Base-by-base conservation (phyloP, 179 eudicot genomes). In the Nepenthes alata region DNA sequence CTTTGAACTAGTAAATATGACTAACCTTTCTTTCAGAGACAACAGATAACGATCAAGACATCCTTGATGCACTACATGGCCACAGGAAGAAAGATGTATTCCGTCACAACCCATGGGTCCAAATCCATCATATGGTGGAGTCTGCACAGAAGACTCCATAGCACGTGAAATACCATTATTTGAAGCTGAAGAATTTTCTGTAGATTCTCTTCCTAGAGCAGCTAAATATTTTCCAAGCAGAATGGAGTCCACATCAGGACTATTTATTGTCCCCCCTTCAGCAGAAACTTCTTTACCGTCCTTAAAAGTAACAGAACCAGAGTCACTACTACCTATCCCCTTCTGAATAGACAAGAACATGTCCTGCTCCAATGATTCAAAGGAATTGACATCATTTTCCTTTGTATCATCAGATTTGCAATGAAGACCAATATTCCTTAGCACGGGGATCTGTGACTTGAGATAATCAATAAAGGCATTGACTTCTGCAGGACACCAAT, bases 1-100 rank as follows among this genome's bases (percentile, higher is more conserved):
- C 62, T 16, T 13, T 41, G 12, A 5, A 14, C 49, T 47, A 47
- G 12, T 14, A 60, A 41, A 49, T 3, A 44, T 14, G 58, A 41
- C 67, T 53, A 53, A 87, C 99, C 99, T 84, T 67, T 91, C 99
- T 76, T 78, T 87, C 61, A 91, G 74, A n/a, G 99, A 94, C 58
- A 88, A 80, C 57, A 94, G 74, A 81, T 90, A 94, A 53, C 95
- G 91, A 70, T 85, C 97, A 76, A 90, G 89, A 76, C 99, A 94
- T 61, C 73, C 86, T 68, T 85, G 95, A 79, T 94, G 99, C 71
- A 94, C 97, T 51, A 91, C 96, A 85, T 94, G 99, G 54, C 99
- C 97, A 77, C 99, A 94, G 13, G 99, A 94, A 67, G 99, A 91
- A 67, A 88, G 67, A 78, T 94, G 83, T 54, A 94, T 77, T 51